phyloP scores from a whole-genome alignment of 179 eudicot genomes.

The Actinidia polygama region DNA sequence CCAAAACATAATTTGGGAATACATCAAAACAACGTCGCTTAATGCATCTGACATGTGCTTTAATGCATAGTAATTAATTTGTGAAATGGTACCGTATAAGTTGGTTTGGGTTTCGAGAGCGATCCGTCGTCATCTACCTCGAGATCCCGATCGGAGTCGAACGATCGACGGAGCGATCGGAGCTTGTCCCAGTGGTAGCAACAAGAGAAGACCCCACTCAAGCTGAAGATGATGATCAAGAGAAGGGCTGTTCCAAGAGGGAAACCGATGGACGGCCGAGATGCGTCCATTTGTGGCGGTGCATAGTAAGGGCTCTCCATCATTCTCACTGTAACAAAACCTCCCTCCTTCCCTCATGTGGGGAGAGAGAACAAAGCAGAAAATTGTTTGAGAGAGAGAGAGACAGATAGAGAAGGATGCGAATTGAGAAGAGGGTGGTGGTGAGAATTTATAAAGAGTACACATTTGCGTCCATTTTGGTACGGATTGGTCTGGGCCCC shows the following conservation, averaged over 20 bases:
- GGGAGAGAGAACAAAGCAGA: not conserved
- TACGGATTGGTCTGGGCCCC: too few relatives aligned
- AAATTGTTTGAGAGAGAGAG: too few relatives aligned
- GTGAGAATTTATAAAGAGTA: too few relatives aligned
- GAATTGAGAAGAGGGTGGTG: too few relatives aligned
- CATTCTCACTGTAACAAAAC: not conserved
- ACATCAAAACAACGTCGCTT: too few relatives aligned
- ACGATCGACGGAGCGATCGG: conserved; percentile 60
- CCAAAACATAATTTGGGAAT: not conserved
- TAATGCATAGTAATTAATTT: too few relatives aligned
- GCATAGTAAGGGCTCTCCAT: conserved; percentile 31
- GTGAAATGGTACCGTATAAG: conserved; percentile 32
- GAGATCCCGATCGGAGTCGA: conserved; percentile 38
- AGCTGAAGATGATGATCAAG: conserved; percentile 65
- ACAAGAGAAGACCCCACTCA: conserved; percentile 88
- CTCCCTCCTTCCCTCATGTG: conserved; percentile 34
- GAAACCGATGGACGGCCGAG: conserved; percentile 85
- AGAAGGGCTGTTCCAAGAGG: conserved; percentile 83
- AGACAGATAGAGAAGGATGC: too few relatives aligned
- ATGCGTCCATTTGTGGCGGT: conserved; percentile 33
- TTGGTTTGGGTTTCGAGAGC: conserved; percentile 35
- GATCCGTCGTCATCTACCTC: conserved; percentile 32
- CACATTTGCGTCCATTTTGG: too few relatives aligned
- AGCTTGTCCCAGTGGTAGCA: conserved; percentile 95
- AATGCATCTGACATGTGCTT: too few relatives aligned